A percentile compares a stretch with the other conserved stretches of the same genome.
phyloP scores from a whole-genome alignment of 2,329 filamentous ascomycete species.

The Coniochaeta hoffmannii region DNA sequence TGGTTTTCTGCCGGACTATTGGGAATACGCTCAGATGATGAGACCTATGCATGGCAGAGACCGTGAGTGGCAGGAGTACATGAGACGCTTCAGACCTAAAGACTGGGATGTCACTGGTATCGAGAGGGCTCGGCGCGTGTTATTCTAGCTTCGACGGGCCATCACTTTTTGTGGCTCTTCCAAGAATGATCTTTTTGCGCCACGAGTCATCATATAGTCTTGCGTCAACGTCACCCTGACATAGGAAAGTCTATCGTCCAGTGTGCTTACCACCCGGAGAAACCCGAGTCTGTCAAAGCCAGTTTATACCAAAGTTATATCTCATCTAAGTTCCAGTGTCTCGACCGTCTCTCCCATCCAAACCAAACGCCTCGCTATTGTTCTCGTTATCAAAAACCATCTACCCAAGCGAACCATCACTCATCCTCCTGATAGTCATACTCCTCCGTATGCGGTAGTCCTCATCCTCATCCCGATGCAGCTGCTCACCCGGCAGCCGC shows the following conservation, averaged over 20 bases:
- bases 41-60: neutral
- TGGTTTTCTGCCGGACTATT: conserved; percentile 10
- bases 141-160: no score
- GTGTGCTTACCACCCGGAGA: no score
- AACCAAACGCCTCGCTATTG: neutral
- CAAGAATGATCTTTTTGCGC: no score
- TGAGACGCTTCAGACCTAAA: neutral
- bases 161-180: no score
- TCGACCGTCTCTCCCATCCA: neutral
- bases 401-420: conserved; percentile 6
- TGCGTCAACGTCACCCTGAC: no score
- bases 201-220: no score
- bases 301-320: no score
- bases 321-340: no score
- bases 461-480: conserved; percentile 32
- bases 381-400: neutral
- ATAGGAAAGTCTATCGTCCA: no score
- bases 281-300: no score
- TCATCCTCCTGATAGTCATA: conserved; percentile 23
- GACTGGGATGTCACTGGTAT: conserved; percentile 5
- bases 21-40: conserved; percentile 10
- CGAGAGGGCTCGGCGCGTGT: no score
- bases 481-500: conserved; percentile 27
- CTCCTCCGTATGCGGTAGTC: conserved; percentile 30
- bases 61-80: conserved; percentile 3